A percentile compares a stretch with the other conserved stretches of the same genome.
Evolutionary conservation across 768 basidiomycete genomes (phyloP).

Genomic region (Kwoniella bestiolae): DNA sequence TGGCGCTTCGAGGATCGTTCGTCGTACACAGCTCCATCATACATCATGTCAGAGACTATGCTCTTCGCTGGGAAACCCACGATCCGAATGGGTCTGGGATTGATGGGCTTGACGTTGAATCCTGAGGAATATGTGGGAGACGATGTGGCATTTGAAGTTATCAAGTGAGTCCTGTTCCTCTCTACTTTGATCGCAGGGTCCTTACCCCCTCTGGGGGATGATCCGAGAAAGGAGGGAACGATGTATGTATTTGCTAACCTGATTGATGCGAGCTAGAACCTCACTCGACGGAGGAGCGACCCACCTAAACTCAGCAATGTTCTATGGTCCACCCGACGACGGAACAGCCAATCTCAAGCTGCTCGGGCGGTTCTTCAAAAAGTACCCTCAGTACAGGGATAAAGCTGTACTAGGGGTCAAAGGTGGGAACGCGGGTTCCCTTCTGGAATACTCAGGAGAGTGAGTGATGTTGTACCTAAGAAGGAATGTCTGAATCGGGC

Average conservation of each 20-base stretch:
- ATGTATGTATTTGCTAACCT: too few relatives aligned
- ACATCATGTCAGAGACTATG: neutral
- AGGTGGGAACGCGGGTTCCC: conserved; percentile 50
- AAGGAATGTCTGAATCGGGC: too few relatives aligned
- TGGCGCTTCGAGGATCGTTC: too few relatives aligned
- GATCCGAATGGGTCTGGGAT: neutral
- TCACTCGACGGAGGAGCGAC: neutral
- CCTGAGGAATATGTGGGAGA: neutral
- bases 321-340: conserved; percentile 30
- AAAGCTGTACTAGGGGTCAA: conserved; percentile 63
- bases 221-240: too few relatives aligned
- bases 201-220: too few relatives aligned
- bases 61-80: conserved; percentile 4
- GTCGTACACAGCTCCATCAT: too few relatives aligned
- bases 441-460: conserved; percentile 22
- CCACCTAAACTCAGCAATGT: neutral
- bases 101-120: neutral
- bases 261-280: conserved; percentile 50
- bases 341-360: conserved; percentile 60
- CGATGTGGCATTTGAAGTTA: conserved; percentile 66
- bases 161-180: conserved; percentile 59
- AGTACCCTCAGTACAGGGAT: conserved; percentile 57
- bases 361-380: conserved; percentile 62
- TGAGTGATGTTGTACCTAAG: neutral
- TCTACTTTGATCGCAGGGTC: too few relatives aligned